phyloP scores from a whole-genome alignment of 768 basidiomycete species.

The Lentinus brumalis region DNA sequence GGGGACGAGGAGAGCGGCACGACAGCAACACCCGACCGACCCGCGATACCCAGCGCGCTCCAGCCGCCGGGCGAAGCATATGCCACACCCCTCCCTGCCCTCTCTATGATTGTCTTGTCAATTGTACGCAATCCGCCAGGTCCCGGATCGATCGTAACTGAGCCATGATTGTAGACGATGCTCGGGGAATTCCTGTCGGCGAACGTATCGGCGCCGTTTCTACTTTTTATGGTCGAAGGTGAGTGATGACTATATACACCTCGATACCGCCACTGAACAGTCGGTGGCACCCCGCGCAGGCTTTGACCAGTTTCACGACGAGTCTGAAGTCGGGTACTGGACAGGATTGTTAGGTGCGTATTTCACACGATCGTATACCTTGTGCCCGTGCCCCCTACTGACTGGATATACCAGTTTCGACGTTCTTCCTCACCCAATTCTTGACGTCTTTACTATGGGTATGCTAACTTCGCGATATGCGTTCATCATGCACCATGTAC shows the following conservation, averaged over 20 bases:
- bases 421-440: conserved; percentile 95
- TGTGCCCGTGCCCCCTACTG: background rate
- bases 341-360: conserved; percentile 77
- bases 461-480: conserved; percentile 10
- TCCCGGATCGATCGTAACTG: background rate
- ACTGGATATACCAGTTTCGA: conserved; percentile 53
- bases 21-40: conserved; percentile 42
- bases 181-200: conserved; percentile 94
- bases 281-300: conserved; percentile 39
- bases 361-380: background rate
- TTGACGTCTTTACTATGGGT: conserved; percentile 94
- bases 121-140: conserved; percentile 53
- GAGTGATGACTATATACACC: conserved; percentile 10
- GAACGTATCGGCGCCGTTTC: conserved; percentile 88
- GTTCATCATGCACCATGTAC: background rate
- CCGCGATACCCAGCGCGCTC: conserved; percentile 78
- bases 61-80: conserved; percentile 61
- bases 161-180: conserved; percentile 62
- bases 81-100: conserved; percentile 77
- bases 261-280: background rate
- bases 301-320: conserved; percentile 70
- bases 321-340: conserved; percentile 87
- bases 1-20: conserved; percentile 26
- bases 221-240: conserved; percentile 95
- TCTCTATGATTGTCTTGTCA: conserved; percentile 91